Percentiles rank a stretch among this genome's conserved stretches.
These are phyloP conservation scores for Candida anutae DNA, from an alignment of 1,139 yeast genomes.

Conservation along the genomic window DNA sequence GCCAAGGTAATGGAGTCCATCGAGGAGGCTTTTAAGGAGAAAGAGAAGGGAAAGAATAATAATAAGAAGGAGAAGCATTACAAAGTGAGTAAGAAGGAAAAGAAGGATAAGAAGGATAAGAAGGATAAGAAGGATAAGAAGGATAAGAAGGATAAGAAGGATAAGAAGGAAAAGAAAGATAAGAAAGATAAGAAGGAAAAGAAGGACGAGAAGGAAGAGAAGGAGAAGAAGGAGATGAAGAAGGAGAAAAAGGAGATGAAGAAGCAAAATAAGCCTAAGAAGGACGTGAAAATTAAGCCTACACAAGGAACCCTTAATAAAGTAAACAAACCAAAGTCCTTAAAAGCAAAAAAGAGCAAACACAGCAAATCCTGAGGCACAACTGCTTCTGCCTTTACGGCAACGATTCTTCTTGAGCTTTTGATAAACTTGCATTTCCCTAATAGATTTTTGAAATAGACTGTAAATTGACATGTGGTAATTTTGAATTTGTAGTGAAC, in stretches of 20 bases:
- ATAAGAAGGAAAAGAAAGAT: constrained; percentile 6
- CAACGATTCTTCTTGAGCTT: too few species aligned
- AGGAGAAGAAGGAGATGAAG: constrained; percentile 9
- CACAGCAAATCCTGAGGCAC: too few species aligned
- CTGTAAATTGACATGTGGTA: too few species aligned
- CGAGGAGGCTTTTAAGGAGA: constrained; percentile 5
- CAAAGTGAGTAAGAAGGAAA: constrained; percentile 5
- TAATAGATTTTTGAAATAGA: too few species aligned
- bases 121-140: constrained; percentile 7
- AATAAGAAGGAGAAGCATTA: constrained; percentile 5
- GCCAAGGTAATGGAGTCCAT: constrained; percentile 7
- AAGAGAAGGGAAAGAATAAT: constrained; percentile 4
- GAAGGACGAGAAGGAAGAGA: constrained; percentile 8
- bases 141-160: constrained; percentile 6
- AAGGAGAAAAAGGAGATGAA: constrained; percentile 13
- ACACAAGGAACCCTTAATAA: constrained; percentile 11
- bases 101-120: constrained; percentile 3
- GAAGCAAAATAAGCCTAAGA: constrained; percentile 1
- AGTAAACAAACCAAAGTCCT: constrained; percentile 1
- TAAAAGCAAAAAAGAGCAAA: neutral
- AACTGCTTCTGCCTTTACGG: too few species aligned
- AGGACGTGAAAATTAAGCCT: constrained; percentile 8
- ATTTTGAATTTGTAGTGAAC: too few species aligned
- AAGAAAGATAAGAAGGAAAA: constrained; percentile 4
- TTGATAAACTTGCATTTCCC: too few species aligned